Percentiles rank a stretch among this genome's conserved stretches.
phyloP scores from a whole-genome alignment of 345 rosid genomes.

The Dimocarpus longan region DNA sequence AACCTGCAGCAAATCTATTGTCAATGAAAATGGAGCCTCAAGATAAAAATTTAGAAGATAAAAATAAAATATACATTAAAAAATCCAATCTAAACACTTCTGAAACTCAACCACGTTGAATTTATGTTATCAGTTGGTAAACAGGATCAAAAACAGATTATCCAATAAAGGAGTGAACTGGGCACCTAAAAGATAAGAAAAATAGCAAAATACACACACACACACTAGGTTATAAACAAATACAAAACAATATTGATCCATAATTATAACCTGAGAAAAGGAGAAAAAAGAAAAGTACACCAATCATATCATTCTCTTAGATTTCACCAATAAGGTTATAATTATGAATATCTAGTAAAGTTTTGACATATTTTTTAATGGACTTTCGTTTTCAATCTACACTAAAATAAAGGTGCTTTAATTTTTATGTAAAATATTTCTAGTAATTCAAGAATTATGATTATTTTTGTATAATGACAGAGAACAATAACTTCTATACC shows the following conservation, averaged over 20 bases:
- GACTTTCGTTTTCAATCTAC: not conserved
- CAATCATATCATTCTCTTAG: not conserved
- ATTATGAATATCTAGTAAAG: not conserved
- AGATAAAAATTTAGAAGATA: not conserved
- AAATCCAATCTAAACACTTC: conserved; percentile 11
- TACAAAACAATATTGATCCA: not conserved
- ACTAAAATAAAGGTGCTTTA: not conserved
- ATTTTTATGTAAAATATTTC: not conserved
- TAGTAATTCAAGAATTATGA: not conserved
- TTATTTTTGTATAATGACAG: not conserved
- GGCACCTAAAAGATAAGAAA: not conserved
- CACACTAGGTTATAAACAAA: not conserved
- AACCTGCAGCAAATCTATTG: conserved; percentile 45
- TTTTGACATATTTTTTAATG: not conserved
- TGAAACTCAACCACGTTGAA: conserved; percentile 10
- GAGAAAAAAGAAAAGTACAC: not conserved
- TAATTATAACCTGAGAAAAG: not conserved
- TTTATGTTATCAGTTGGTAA: not conserved
- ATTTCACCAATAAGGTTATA: conserved; percentile 1
- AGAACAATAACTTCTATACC: not conserved
- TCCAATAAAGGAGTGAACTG: not conserved
- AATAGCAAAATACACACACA: not conserved
- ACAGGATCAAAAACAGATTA: not conserved
- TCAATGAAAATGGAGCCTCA: conserved; percentile 15
- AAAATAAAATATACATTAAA: conserved; percentile 7